phyloP scores from a whole-genome alignment of 2,329 filamentous ascomycete species.

The Arthrobotrys sphaeroides region DNA sequence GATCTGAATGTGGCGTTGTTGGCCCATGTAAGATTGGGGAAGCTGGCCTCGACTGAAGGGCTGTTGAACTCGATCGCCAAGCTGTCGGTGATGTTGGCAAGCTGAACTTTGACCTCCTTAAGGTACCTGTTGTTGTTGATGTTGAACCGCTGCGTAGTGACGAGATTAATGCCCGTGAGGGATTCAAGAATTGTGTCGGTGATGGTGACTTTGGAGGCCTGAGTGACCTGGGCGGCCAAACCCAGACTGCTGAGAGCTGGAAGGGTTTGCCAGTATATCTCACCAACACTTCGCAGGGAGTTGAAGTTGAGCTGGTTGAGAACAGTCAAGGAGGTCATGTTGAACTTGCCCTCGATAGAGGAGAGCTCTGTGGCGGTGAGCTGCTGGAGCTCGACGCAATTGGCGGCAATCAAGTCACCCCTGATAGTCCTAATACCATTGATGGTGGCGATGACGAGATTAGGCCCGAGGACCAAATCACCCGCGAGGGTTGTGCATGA shows the following conservation, averaged over 20 bases:
- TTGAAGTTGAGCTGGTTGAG: slow-evolving; percentile 75
- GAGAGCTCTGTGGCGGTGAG: slow-evolving; percentile 69
- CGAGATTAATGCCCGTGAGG: slow-evolving; percentile 82
- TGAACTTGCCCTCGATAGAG: slow-evolving; percentile 75
- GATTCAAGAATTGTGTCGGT: slow-evolving; percentile 84
- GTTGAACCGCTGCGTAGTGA: slow-evolving; percentile 75
- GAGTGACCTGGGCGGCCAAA: slow-evolving; percentile 73
- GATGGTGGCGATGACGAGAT: slow-evolving; percentile 70
- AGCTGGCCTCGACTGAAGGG: slow-evolving; percentile 72
- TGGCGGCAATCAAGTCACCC: slow-evolving; percentile 69
- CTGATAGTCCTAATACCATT: slow-evolving; percentile 69
- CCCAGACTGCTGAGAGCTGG: slow-evolving; percentile 70
- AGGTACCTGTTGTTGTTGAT: slow-evolving; percentile 92
- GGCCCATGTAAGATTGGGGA: slow-evolving; percentile 81
- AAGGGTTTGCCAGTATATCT: slow-evolving; percentile 77
- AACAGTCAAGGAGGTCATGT: slow-evolving; percentile 73
- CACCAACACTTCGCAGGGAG: slow-evolving; percentile 71
- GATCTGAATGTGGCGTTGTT: slow-evolving; percentile 85
- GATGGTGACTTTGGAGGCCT: slow-evolving; percentile 76
- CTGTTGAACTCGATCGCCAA: slow-evolving; percentile 85
- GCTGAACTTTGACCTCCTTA: slow-evolving; percentile 76
- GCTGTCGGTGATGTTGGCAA: slow-evolving; percentile 76
- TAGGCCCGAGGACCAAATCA: slow-evolving; percentile 71
- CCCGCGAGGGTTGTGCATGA: slow-evolving; percentile 76
- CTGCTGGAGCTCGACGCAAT: slow-evolving; percentile 68